Evolutionary conservation across 1,284 basidiomycete species (phyloP), one percentile per base, ranked within the genome.

Genomic region (Laetiporus sulphureus): DNA sequence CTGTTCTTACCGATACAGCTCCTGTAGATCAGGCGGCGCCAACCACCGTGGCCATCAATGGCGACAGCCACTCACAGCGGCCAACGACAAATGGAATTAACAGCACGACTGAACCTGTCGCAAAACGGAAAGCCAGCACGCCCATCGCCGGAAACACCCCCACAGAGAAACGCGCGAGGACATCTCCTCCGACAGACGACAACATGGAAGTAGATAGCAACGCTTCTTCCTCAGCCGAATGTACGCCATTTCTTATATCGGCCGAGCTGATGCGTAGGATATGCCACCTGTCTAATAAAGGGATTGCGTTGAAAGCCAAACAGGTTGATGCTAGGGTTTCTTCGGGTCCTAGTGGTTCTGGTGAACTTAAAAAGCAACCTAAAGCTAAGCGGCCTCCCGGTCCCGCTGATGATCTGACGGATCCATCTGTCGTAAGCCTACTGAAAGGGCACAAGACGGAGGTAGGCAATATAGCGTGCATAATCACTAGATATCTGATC

Each of bases 381-480:
- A 40, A 25, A 20, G 16, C 22, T 16, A 35, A 33, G 16, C 36
- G 29, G 18, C 40, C 25, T 13, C 25, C 18, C 12, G 46, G 34
- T 20, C 36, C 43, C 15, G 30, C 40, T 4, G 43, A 41, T 24
- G 41, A 47, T 22, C 16, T 20, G 3, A 39, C 36, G 8, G 30
- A 40, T 30, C 12, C 33, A 12, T 22, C 33, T 23, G 44, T 34
- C 18, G 65, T 83, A 33, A 66, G 71, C 32, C 53, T 77, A 34
- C 62, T 87, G 32, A 60, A 67, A 24, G 77, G 72, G 16, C 83
- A 87, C 51, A 69, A 71, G 43, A 65, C 79, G 21, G 83, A 87
- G 66, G 83, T 83, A 55, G 36, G 11, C 24, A 12, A 36, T 5
- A 3, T 13, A 13, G 5, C n/a, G 5, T 13, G 7, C n/a, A 3